Evolutionary conservation across 345 rosid species (phyloP).

Genomic region (Mallotus nudiflorus): DNA sequence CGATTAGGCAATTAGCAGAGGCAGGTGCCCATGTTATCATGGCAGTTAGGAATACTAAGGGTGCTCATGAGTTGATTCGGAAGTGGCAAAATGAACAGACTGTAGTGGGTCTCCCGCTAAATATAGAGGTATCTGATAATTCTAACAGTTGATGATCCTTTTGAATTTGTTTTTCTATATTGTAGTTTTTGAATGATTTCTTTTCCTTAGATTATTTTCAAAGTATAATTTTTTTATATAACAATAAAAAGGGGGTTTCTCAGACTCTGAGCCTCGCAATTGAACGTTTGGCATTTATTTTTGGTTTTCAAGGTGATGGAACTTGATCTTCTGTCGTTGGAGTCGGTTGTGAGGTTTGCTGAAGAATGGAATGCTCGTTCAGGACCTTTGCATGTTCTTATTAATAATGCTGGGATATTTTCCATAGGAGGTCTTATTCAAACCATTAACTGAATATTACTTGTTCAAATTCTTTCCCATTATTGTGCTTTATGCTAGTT

Average conservation of each 20-base stretch:
- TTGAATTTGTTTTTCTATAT: no score
- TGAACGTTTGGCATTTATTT: neutral
- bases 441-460: neutral
- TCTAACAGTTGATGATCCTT: neutral
- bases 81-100: constrained; percentile 83
- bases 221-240: no score
- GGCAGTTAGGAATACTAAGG: constrained; percentile 90
- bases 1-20: constrained; percentile 86
- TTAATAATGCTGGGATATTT: constrained; percentile 93
- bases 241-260: no score
- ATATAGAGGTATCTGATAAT: constrained; percentile 54
- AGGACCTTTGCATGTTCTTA: constrained; percentile 76
- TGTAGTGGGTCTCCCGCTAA: constrained; percentile 70
- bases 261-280: neutral
- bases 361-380: constrained; percentile 65
- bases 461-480: no score
- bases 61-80: constrained; percentile 67
- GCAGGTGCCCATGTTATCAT: constrained; percentile 95
- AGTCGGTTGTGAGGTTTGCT: constrained; percentile 69
- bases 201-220: no score
- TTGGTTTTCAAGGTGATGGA: constrained; percentile 66
- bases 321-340: constrained; percentile 90
- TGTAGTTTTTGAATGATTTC: neutral
- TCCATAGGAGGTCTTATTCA: constrained; percentile 76
- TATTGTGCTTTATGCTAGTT: neutral